phyloP scores from a whole-genome alignment of 1,284 basidiomycete genomes.

The Violaceomyces palustris region DNA sequence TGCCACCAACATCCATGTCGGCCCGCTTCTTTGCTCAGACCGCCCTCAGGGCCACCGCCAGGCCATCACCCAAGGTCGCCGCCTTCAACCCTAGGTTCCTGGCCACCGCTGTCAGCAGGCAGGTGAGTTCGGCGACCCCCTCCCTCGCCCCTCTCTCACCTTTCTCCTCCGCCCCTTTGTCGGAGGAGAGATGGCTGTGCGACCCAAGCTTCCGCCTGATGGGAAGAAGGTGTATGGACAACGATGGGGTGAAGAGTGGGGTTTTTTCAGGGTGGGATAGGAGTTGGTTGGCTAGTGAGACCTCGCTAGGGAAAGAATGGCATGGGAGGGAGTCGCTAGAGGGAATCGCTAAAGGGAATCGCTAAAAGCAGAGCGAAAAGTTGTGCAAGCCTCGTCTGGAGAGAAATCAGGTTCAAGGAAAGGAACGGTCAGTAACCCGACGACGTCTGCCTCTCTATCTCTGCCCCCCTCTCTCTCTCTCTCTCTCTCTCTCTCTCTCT shows the following conservation, averaged over 20 bases:
- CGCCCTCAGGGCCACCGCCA: conserved; percentile 29
- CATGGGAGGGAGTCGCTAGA: too few species aligned
- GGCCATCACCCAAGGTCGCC: conserved; percentile 21
- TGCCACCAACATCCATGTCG: conserved; percentile 18
- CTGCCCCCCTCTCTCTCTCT: neutral
- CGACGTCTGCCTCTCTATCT: neutral
- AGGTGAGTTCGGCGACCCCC: neutral
- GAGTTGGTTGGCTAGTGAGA: too few species aligned
- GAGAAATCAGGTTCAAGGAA: too few species aligned
- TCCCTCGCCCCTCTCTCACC: neutral
- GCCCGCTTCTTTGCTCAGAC: conserved; percentile 37
- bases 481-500: neutral
- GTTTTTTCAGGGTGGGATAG: too few species aligned
- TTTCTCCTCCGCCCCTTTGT: neutral
- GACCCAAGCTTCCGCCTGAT: too few species aligned
- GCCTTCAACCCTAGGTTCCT: conserved; percentile 29
- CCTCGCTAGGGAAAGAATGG: too few species aligned
- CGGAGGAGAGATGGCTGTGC: neutral
- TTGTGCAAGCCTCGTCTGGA: too few species aligned
- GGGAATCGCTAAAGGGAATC: too few species aligned
- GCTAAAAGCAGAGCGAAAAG: too few species aligned
- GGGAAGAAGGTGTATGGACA: too few species aligned
- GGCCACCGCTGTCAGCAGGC: conserved; percentile 31
- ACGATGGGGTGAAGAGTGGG: too few species aligned
- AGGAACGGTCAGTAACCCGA: neutral